Evolutionary conservation across 2,329 filamentous ascomycete species (phyloP), one percentile per base, ranked within the genome.

Genomic region (Hypoxylon sp.): DNA sequence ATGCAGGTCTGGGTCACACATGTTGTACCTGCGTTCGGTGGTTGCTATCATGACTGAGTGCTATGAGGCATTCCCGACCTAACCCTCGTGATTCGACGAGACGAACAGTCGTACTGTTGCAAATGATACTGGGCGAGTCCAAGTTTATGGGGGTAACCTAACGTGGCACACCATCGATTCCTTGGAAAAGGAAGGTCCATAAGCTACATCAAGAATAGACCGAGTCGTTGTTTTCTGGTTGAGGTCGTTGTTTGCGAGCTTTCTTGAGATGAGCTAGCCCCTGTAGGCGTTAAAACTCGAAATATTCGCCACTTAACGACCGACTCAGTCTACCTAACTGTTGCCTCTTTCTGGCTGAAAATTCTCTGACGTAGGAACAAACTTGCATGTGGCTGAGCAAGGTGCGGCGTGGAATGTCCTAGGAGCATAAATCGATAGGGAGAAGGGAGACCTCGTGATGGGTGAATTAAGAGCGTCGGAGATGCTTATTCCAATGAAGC

Each of bases 341-440:
- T 31, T 21, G 17, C 17, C 39, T 44, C n/a, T 21, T 31, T 15
- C 10, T 6, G 39, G 15, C 21, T 7, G 46, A 19, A 2, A 13
- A 37, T 46, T 5, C 47, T 8, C 39, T 44, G 39, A 44, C 27
- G 29, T 44, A 32, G 24, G 27, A 31, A 46, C 39, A 17, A 19
- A 27, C 42, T 48, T 47, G 54, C 54, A 48, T 57, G 27, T 35
- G 32, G 29, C 29, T 13, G n/a, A 32, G 35, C 13, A 17, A 21
- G 13, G 31, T 46, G 6, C 15, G 39, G 39, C 35, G 31, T 15
- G 39, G 39, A 17, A 58, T 37, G 48, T 29, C 31, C 21, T 13
- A 32, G 15, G 29, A 32, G 31, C 19, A 11, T 3, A 21, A 19
- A 15, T 37, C 19, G 46, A 6, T 10, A 55, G n/a, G 10, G 24